Conservation (phyloP, 352 stramenopile species). For the Blastocystis sp. region DNA sequence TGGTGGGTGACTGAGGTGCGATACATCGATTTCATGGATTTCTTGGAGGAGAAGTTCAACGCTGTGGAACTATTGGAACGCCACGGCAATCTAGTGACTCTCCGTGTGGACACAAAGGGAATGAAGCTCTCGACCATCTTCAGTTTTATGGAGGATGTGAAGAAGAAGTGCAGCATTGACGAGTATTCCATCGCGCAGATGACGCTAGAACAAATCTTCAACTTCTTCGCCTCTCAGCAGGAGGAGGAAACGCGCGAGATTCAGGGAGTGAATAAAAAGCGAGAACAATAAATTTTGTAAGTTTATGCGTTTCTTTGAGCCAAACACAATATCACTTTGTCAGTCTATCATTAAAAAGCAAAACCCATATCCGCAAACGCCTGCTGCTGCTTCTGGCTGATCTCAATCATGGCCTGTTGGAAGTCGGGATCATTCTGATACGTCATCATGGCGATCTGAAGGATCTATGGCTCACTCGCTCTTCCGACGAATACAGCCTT, state of each 20-base stretch:
- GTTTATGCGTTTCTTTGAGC: conserved; percentile 5
- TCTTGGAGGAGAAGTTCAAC: conserved; percentile 60
- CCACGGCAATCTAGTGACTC: conserved; percentile 62
- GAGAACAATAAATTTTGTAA: conserved; percentile 8
- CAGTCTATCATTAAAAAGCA: conserved; percentile 47
- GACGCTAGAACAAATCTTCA: conserved; percentile 84
- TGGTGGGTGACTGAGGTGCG: conserved; percentile 64
- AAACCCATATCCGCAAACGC: conserved; percentile 15
- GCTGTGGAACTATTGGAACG: conserved; percentile 61
- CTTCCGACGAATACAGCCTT: neutral
- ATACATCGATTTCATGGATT: conserved; percentile 57
- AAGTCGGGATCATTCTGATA: conserved; percentile 57
- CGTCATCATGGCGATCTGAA: conserved; percentile 53
- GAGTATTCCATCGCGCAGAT: conserved; percentile 83
- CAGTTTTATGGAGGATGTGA: conserved; percentile 72
- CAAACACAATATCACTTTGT: neutral
- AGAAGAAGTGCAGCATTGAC: conserved; percentile 71
- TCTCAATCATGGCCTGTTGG: conserved; percentile 50
- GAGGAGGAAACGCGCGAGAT: conserved; percentile 64
- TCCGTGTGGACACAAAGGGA: conserved; percentile 53
- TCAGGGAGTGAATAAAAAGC: conserved; percentile 51
- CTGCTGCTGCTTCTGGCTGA: conserved; percentile 41
- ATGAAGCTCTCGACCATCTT: conserved; percentile 74
- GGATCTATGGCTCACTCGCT: conserved; percentile 12
- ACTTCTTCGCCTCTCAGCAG: conserved; percentile 76